A percentile compares a stretch with the other conserved stretches of the same genome.
Conservation (phyloP, 2,329 filamentous ascomycete species). For the Monilinia vaccinii-corymbosi region DNA sequence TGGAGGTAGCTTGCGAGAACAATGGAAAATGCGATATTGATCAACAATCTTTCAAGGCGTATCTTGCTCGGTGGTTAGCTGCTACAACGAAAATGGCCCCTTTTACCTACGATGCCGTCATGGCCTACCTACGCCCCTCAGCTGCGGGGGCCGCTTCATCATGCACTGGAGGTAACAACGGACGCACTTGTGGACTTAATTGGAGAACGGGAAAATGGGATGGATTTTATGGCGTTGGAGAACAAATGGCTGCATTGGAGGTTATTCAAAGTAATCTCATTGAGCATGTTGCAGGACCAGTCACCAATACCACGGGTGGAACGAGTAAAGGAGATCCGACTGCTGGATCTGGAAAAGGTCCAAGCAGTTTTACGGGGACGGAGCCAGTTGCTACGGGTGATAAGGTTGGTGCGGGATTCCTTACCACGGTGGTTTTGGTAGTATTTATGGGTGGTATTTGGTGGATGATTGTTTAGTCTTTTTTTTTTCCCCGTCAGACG, state of each 20-base stretch:
- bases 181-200: slow-evolving; percentile 50
- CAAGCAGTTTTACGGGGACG: not conserved
- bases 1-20: slow-evolving; percentile 54
- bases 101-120: slow-evolving; percentile 44
- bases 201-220: slow-evolving; percentile 45
- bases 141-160: slow-evolving; percentile 46
- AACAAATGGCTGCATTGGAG: slow-evolving; percentile 60
- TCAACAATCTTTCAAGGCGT: slow-evolving; percentile 53
- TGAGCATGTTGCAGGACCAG: slow-evolving; percentile 33
- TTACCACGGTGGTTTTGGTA: slow-evolving; percentile 47
- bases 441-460: slow-evolving; percentile 45
- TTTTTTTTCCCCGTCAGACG: not conserved
- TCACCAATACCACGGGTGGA: slow-evolving; percentile 46
- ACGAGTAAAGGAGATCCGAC: slow-evolving; percentile 38
- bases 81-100: slow-evolving; percentile 54
- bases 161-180: slow-evolving; percentile 50
- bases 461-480: slow-evolving; percentile 38
- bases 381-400: slow-evolving; percentile 41
- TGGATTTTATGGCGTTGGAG: slow-evolving; percentile 41
- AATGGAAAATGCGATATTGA: slow-evolving; percentile 50
- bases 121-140: slow-evolving; percentile 45
- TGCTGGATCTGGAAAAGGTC: slow-evolving; percentile 17
- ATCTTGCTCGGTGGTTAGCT: slow-evolving; percentile 51
- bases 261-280: slow-evolving; percentile 50
- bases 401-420: slow-evolving; percentile 57